These are phyloP conservation scores for Fusarium pseudoanthophilum DNA, from an alignment of 2,329 filamentous ascomycete genomes.

Conservation along the genomic window DNA sequence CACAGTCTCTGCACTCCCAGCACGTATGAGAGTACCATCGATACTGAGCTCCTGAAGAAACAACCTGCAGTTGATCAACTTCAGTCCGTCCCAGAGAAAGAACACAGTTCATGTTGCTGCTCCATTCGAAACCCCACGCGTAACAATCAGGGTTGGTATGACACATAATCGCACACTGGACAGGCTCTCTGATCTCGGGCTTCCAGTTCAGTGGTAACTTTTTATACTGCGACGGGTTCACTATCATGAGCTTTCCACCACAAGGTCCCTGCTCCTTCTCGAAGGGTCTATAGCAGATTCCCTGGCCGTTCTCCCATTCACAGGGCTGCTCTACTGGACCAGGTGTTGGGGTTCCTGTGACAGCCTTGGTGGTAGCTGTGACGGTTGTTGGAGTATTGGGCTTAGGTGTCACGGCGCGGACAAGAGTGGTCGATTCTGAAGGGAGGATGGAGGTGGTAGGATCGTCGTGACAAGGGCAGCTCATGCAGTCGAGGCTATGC, in stretches of 20 bases:
- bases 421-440: background rate
- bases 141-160: background rate
- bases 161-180: background rate
- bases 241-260: background rate
- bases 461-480: background rate
- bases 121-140: background rate
- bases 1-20: background rate
- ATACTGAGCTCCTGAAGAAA: background rate
- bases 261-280: background rate
- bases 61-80: background rate
- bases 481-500: slow-evolving; percentile 9
- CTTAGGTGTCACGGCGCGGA: background rate
- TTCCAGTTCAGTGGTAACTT: background rate
- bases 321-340: background rate
- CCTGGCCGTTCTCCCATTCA: background rate
- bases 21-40: background rate
- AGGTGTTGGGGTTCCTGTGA: background rate
- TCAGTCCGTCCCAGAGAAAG: background rate
- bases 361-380: background rate
- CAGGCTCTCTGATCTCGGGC: background rate
- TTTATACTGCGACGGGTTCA: background rate
- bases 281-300: background rate
- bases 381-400: background rate
- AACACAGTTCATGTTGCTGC: background rate
- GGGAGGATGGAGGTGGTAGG: background rate